Percentiles rank a stretch among this genome's conserved stretches.
Evolutionary conservation across 2,329 filamentous ascomycete genomes (phyloP).

Genomic region (Tolypocladium tundrense): DNA sequence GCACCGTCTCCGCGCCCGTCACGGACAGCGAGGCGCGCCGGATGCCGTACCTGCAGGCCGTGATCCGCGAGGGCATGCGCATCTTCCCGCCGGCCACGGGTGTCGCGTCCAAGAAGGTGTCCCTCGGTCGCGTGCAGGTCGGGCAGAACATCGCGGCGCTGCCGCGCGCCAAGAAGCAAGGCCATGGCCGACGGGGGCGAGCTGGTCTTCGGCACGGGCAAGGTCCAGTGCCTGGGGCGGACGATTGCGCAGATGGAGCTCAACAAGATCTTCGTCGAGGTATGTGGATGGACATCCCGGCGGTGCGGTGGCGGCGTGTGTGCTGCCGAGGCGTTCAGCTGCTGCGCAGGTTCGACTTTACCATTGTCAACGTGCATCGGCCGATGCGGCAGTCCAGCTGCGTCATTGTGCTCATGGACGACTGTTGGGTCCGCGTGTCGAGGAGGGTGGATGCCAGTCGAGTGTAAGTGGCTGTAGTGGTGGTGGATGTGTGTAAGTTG

Average conservation of each 20-base stretch:
- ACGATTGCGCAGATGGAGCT: constrained; percentile 27
- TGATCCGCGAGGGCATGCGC: constrained; percentile 33
- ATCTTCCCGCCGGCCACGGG: constrained; percentile 17
- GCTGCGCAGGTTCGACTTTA: constrained; percentile 9
- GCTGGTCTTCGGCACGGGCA: constrained; percentile 26
- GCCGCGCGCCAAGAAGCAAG: constrained; percentile 14
- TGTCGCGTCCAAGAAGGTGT: constrained; percentile 14
- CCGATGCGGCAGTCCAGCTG: constrained; percentile 8
- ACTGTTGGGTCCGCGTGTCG: constrained; percentile 12
- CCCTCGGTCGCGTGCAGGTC: constrained; percentile 14
- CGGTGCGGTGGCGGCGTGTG: no score
- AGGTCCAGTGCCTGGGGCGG: constrained; percentile 25
- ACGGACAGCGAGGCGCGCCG: constrained; percentile 23
- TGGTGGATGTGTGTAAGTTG: no score
- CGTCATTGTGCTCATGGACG: constrained; percentile 11
- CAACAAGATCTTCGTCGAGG: constrained; percentile 29
- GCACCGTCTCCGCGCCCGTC: constrained; percentile 16
- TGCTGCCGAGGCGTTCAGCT: constrained; percentile 3
- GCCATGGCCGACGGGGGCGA: constrained; percentile 23
- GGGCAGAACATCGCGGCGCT: constrained; percentile 20
- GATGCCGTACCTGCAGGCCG: constrained; percentile 31
- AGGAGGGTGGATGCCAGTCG: not conserved
- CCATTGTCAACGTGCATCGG: constrained; percentile 5
- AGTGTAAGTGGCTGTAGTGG: no score
- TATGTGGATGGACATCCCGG: constrained; percentile 9